Percentiles rank a stretch among this genome's conserved stretches.
These are phyloP conservation scores for Ceratobasidium sp. DNA, from an alignment of 1,284 basidiomycete species.

Conservation along the genomic window DNA sequence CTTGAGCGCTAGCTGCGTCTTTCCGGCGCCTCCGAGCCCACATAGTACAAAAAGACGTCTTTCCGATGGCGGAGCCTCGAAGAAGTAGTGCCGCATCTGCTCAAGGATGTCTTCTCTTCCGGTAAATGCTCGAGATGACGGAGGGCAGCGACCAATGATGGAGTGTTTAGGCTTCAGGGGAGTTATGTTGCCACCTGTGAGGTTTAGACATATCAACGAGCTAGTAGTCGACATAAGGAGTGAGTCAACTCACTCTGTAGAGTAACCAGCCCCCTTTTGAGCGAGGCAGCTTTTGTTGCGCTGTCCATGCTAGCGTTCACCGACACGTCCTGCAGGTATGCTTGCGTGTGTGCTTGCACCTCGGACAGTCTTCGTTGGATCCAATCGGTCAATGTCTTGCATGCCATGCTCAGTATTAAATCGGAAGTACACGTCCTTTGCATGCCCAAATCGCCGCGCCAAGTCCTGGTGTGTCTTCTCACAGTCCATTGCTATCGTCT, in stretches of 20 bases:
- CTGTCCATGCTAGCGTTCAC: no score
- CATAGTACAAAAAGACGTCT: conserved; percentile 15
- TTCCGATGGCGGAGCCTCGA: background rate
- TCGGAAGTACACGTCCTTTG: conserved; percentile 6
- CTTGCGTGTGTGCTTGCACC: background rate
- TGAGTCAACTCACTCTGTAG: no score
- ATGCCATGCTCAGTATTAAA: conserved; percentile 21
- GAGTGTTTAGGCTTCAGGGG: no score
- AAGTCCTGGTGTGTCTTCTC: conserved; percentile 2
- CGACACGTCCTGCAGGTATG: no score
- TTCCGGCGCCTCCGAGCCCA: conserved; percentile 18
- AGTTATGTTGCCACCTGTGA: no score
- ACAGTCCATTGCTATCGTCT: conserved; percentile 8
- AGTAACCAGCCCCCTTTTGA: no score
- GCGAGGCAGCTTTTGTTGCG: no score
- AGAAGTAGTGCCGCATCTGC: background rate
- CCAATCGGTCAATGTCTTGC: background rate
- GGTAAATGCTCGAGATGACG: conserved; percentile 2
- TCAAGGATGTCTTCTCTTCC: background rate
- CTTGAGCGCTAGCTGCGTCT: conserved; percentile 9
- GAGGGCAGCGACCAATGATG: background rate
- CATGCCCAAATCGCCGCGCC: background rate
- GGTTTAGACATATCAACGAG: no score
- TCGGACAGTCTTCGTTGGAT: background rate
- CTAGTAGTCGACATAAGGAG: no score